phyloP scores from a whole-genome alignment of 306 rosid species.

The Notholithocarpus densiflorus region DNA sequence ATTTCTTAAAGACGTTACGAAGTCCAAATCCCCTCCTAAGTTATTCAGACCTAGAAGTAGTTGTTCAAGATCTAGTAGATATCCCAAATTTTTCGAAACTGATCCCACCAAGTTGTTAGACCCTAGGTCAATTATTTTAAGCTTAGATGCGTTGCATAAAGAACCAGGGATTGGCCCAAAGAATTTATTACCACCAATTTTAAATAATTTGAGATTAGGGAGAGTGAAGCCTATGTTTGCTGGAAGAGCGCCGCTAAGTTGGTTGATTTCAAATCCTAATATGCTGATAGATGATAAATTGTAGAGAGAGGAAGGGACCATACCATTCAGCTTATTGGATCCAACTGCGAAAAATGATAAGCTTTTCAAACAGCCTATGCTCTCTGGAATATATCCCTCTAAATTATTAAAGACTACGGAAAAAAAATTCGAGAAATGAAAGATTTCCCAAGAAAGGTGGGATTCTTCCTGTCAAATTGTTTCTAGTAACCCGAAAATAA shows the following conservation, averaged over 20 bases:
- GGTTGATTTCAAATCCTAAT: neutral
- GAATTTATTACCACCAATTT: neutral
- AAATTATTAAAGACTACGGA: neutral
- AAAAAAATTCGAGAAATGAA: neutral
- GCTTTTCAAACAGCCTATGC: neutral
- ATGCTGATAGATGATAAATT: conserved; percentile 9
- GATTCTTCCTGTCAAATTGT: conserved; percentile 1
- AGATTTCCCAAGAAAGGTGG: conserved; percentile 16
- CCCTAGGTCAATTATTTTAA: neutral
- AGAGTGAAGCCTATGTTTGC: neutral
- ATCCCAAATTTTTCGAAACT: neutral
- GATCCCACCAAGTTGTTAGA: neutral
- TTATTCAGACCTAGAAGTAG: fast-evolving
- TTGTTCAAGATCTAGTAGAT: neutral
- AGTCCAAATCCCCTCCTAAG: no score
- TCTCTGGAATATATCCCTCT: conserved; percentile 10
- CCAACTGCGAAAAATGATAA: neutral
- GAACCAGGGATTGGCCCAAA: conserved; percentile 4
- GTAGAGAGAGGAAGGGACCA: conserved; percentile 20
- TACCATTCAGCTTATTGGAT: conserved; percentile 9
- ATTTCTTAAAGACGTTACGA: no score
- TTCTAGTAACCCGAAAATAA: fast-evolving
- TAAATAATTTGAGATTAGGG: neutral
- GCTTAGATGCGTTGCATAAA: neutral
- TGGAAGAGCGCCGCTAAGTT: conserved; percentile 3